phyloP scores from a whole-genome alignment of 805 yeast species.

The Lipomyces chichibuensis region DNA sequence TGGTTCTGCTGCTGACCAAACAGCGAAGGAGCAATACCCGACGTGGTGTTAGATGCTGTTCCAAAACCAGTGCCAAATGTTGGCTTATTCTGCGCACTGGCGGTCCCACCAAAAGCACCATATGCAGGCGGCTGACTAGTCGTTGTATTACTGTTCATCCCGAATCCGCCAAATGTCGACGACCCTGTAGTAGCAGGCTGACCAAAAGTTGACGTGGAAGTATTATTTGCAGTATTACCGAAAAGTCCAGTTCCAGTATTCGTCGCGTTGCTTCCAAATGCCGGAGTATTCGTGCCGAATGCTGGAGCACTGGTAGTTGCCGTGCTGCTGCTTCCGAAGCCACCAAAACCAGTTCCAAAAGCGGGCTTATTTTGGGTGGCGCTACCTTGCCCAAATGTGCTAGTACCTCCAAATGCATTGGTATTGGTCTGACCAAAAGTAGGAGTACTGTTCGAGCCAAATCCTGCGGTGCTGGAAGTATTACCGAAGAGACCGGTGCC shows the following conservation, averaged over 20 bases:
- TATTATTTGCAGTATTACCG: slow-evolving; percentile 18
- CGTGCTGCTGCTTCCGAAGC: slow-evolving; percentile 42
- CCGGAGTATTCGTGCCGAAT: slow-evolving; percentile 39
- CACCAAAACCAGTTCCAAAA: slow-evolving; percentile 28
- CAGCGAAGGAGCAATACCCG: slow-evolving; percentile 13
- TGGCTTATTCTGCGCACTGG: slow-evolving; percentile 33
- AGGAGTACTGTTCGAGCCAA: slow-evolving; percentile 40
- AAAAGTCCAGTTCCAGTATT: slow-evolving; percentile 35
- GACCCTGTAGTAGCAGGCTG: slow-evolving; percentile 16
- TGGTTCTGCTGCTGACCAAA: slow-evolving; percentile 35
- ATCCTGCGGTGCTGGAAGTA: slow-evolving; percentile 21
- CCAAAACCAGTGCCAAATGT: slow-evolving; percentile 43
- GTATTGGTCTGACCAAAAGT: slow-evolving; percentile 50
- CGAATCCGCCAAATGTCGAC: slow-evolving; percentile 46
- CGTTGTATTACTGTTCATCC: slow-evolving; percentile 41
- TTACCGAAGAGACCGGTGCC: slow-evolving; percentile 36
- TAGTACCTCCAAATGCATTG: slow-evolving; percentile 42
- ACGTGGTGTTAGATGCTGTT: slow-evolving; percentile 37
- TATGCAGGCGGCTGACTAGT: slow-evolving; percentile 33
- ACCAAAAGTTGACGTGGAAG: slow-evolving; percentile 27
- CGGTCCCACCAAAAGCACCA: slow-evolving; percentile 38
- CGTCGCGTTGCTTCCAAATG: slow-evolving; percentile 48
- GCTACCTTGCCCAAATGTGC: slow-evolving; percentile 42
- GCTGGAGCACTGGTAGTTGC: slow-evolving; percentile 33
- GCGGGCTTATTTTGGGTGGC: slow-evolving; percentile 35